phyloP scores from a whole-genome alignment of 306 rosid species.

The Cicer cuneatum region DNA sequence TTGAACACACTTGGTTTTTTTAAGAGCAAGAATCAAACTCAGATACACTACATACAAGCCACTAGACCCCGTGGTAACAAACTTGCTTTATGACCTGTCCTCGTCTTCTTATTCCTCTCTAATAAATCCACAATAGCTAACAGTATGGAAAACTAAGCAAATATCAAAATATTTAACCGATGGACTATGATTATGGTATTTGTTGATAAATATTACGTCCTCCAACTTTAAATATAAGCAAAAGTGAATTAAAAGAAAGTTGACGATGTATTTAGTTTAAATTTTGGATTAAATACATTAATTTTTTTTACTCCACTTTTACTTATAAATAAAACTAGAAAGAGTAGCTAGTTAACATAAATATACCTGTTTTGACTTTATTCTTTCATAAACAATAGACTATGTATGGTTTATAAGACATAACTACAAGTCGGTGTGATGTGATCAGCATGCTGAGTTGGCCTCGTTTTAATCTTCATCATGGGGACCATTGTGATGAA shows the following conservation, averaged over 20 bases:
- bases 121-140: constrained; percentile 34
- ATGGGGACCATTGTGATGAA: constrained; percentile 39
- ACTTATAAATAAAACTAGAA: too few relatives aligned
- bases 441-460: constrained; percentile 50
- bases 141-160: constrained; percentile 38
- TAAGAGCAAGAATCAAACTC: too few relatives aligned
- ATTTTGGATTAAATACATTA: too few relatives aligned
- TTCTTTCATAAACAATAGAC: constrained; percentile 14
- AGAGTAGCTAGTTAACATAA: not conserved
- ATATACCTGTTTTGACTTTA: not conserved
- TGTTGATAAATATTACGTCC: not conserved
- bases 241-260: too few relatives aligned
- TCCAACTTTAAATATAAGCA: too few relatives aligned
- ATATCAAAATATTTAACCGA: constrained; percentile 35
- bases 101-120: constrained; percentile 30
- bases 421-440: constrained; percentile 15
- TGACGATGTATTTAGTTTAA: too few relatives aligned
- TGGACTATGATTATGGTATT: not conserved
- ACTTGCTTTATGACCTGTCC: constrained; percentile 22
- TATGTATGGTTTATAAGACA: constrained; percentile 1
- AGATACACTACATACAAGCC: too few relatives aligned
- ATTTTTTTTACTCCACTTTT: too few relatives aligned
- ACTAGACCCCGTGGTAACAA: not conserved
- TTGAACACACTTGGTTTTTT: not conserved
- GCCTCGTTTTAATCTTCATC: constrained; percentile 25